Base-by-base conservation (phyloP, 345 rosid species). In the Lumnitzera littorea region DNA sequence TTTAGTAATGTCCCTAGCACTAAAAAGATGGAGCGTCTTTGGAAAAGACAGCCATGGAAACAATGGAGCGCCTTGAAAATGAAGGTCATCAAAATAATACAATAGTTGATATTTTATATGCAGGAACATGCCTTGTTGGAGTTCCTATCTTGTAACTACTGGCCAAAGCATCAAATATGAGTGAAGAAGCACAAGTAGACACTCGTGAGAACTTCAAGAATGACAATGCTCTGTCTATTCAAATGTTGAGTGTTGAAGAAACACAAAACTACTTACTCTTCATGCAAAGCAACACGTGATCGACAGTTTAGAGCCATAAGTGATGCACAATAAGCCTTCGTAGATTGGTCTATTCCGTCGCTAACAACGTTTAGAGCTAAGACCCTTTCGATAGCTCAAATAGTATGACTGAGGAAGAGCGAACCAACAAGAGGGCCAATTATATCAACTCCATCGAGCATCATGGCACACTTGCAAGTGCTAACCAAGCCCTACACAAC, bases 71-170 rank as follows among this genome's bases (percentile, higher is more conserved):
- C 70, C 80, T 91, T 27, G 97, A 97, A 50, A 85, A 74, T 41
- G 83, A 86, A 80, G 94, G 91, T 70, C 82, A 81, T 73, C 76
- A 70, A 20, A 76, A 84, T 52, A 83, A 80, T 76, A 82, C 95
- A 4, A 88, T 95, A 47, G 83, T 95, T 43, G 99, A 95, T 78
- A 82, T 95, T 62, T 77, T 95, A 50, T 95, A 97, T 58, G 96
- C 99, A 71, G 97, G 99, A 76, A 95, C 89, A 58, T 91, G 96
- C 75, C 97, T 97, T 47, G 86, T 91, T 53, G 77, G 95, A 75
- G 82, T 88, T 78, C 95, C 94, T 50, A 57, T 88, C 20, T 68
- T 95, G 67, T 95, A 88, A 83, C 98, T 96, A 65, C 95, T 95
- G 67, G 82, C 91, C 59, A 91, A 88, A 72, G 80, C 96, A 72